A percentile compares a stretch with the other conserved stretches of the same genome.
These are phyloP conservation scores for Ophiostoma australiae DNA, from an alignment of 2,329 filamentous ascomycete species.

Conservation along the genomic window DNA sequence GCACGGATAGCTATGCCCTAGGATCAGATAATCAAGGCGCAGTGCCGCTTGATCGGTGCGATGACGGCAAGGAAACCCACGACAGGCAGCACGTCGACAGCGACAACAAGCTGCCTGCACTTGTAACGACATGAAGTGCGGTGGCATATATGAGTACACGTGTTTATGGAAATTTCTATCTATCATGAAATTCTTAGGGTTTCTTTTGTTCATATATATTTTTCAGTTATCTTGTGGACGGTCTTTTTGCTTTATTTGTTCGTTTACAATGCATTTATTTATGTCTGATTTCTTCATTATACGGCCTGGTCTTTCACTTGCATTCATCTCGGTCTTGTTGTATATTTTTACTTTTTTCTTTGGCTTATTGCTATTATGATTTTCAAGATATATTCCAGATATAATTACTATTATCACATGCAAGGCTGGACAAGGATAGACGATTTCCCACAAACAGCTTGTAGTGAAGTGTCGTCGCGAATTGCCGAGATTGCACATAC, in stretches of 20 bases:
- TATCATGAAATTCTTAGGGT: neutral
- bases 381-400: neutral
- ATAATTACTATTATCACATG: neutral
- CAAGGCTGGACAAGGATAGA: neutral
- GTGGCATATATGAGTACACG: too few species aligned
- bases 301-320: too few species aligned
- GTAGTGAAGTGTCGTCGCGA: too few species aligned
- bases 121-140: neutral
- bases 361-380: neutral
- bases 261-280: neutral
- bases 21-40: neutral
- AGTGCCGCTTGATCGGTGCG: neutral
- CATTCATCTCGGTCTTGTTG: neutral
- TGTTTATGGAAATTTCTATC: neutral
- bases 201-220: neutral
- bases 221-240: neutral
- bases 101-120: neutral
- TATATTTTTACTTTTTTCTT: neutral
- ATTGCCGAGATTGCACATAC: neutral
- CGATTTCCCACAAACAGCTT: too few species aligned
- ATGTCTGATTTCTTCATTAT: neutral
- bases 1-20: neutral
- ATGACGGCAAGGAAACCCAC: neutral
- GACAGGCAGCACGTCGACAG: neutral
- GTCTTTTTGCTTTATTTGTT: neutral